Percentiles rank a stretch among this genome's conserved stretches.
phyloP scores from a whole-genome alignment of 306 rosid species.

The Cicer chorassanicum region DNA sequence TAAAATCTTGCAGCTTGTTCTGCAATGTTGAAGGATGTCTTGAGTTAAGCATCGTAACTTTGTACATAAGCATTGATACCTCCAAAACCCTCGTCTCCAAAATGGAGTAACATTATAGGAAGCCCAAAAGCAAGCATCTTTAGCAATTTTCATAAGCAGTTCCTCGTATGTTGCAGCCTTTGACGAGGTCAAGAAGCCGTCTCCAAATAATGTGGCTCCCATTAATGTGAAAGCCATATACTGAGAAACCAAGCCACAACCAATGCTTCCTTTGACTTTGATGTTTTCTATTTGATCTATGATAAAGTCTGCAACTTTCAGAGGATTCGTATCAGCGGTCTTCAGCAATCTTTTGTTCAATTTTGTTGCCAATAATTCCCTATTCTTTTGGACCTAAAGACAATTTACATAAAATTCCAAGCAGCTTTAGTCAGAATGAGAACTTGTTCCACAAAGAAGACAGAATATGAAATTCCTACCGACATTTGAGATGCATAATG shows the following conservation, averaged over 20 bases:
- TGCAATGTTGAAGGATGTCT: constrained; percentile 68
- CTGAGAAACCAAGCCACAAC: constrained; percentile 68
- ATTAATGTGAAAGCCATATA: constrained; percentile 80
- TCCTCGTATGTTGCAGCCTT: constrained; percentile 80
- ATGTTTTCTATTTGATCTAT: constrained; percentile 57
- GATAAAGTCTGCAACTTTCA: constrained; percentile 57
- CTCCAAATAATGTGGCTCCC: constrained; percentile 78
- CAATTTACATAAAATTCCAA: constrained; percentile 36
- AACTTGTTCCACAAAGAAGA: constrained; percentile 9
- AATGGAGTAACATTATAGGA: constrained; percentile 73
- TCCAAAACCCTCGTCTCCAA: constrained; percentile 84
- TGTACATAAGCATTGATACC: constrained; percentile 62
- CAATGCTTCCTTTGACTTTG: constrained; percentile 51
- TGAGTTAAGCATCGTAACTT: constrained; percentile 75
- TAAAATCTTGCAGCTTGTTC: constrained; percentile 54
- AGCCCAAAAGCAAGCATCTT: constrained; percentile 81
- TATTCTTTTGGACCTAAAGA: constrained; percentile 64
- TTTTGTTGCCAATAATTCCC: constrained; percentile 60
- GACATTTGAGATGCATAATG: background rate
- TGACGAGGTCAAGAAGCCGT: constrained; percentile 71
- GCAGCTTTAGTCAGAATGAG: constrained; percentile 5
- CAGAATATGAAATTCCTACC: constrained; percentile 18
- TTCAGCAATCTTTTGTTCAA: constrained; percentile 56
- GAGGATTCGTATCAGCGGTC: constrained; percentile 54
- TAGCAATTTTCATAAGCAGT: constrained; percentile 76